A percentile compares a stretch with the other conserved stretches of the same genome.
Conservation (phyloP, 345 rosid species). For the Clausena lansium region DNA sequence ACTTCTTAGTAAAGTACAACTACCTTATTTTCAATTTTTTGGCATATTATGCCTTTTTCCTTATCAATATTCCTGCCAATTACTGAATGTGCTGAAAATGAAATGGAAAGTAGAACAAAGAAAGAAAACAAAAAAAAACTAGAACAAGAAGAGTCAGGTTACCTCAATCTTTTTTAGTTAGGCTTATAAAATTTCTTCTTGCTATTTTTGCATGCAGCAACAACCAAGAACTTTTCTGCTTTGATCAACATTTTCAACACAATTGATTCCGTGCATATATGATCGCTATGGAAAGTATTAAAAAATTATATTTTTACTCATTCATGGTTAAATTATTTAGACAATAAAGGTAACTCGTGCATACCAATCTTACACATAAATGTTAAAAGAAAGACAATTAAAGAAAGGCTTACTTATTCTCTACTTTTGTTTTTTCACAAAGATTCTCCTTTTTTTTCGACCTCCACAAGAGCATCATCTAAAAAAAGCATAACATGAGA, state of each 20-base stretch:
- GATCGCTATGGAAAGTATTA: background rate
- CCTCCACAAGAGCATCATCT: constrained; percentile 74
- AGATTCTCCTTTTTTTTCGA: constrained; percentile 63
- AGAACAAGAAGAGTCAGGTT: background rate
- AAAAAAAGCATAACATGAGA: constrained; percentile 13
- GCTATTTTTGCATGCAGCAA: constrained; percentile 77
- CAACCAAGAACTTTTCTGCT: constrained; percentile 64
- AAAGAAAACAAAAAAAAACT: background rate
- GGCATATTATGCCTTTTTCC: constrained; percentile 70
- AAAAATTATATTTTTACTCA: background rate
- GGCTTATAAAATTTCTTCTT: constrained; percentile 74
- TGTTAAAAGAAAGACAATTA: background rate
- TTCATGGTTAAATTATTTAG: background rate
- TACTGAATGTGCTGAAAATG: background rate
- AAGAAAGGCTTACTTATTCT: constrained; percentile 58
- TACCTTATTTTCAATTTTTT: constrained; percentile 74
- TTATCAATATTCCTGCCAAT: constrained; percentile 70
- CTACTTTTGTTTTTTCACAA: constrained; percentile 73
- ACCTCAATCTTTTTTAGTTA: constrained; percentile 73
- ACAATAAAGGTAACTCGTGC: background rate
- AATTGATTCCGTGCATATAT: background rate
- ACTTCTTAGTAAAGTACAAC: constrained; percentile 69
- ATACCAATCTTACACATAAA: background rate
- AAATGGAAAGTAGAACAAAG: background rate
- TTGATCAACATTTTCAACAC: constrained; percentile 34